phyloP scores from a whole-genome alignment of 2,329 filamentous ascomycete genomes.

The Dactylella cylindrospora region DNA sequence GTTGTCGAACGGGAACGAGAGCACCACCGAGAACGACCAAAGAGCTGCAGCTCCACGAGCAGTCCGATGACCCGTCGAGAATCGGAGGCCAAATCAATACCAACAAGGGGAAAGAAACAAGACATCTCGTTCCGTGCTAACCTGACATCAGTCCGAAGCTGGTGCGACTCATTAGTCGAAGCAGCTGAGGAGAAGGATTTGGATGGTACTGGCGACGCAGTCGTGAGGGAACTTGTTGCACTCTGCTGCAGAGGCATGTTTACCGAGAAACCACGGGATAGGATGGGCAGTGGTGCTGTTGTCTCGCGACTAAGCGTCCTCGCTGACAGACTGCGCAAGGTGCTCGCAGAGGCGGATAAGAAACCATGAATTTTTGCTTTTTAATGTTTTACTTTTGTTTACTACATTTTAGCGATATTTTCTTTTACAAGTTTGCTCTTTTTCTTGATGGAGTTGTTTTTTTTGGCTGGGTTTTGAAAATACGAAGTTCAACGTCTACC shows the following conservation, averaged over 20 bases:
- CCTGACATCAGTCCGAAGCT: conserved; percentile 17
- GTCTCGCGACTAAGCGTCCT: conserved; percentile 30
- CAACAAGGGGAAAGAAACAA: conserved; percentile 12
- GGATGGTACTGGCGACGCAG: conserved; percentile 34
- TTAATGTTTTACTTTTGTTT: neutral
- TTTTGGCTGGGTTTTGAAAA: neutral
- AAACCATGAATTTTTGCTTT: conserved; percentile 1
- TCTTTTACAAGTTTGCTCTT: neutral
- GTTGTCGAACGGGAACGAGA: conserved; percentile 14
- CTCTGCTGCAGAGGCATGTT: conserved; percentile 42
- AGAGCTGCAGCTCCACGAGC: neutral
- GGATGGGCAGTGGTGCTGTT: conserved; percentile 33
- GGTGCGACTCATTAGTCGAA: conserved; percentile 38
- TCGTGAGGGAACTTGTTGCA: conserved; percentile 26
- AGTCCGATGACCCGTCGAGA: conserved; percentile 12
- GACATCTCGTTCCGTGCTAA: conserved; percentile 40
- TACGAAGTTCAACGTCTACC: neutral
- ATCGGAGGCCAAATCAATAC: conserved; percentile 11
- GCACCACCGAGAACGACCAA: neutral
- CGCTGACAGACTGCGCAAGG: conserved; percentile 31
- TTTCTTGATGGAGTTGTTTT: too few relatives aligned
- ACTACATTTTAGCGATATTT: neutral
- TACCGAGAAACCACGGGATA: conserved; percentile 24
- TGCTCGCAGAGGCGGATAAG: conserved; percentile 19
- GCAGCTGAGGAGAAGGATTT: conserved; percentile 36